Evolutionary conservation across 176 grass and related monocot species (phyloP).

Genomic region (Thinopyrum elongatum): DNA sequence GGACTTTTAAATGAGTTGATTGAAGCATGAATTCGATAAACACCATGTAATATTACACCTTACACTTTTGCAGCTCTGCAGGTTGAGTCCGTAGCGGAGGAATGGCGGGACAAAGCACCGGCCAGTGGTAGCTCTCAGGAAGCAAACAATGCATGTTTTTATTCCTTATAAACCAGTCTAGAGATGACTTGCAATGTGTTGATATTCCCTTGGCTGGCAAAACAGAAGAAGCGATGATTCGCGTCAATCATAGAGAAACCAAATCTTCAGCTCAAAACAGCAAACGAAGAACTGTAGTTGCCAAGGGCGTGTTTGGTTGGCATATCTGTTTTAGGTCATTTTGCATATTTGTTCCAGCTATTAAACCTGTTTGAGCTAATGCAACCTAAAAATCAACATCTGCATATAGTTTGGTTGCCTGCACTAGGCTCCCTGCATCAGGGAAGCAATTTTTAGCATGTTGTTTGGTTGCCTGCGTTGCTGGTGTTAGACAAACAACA

Average conservation of each 20-base stretch:
- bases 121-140: background rate
- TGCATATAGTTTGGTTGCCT: too few relatives aligned
- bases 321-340: too few relatives aligned
- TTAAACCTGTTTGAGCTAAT: too few relatives aligned
- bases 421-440: too few relatives aligned
- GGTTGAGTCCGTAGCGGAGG: background rate
- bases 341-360: too few relatives aligned
- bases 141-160: background rate
- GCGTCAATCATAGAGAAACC: background rate
- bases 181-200: background rate
- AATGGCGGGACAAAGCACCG: background rate
- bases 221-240: background rate
- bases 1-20: too few relatives aligned
- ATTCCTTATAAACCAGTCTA: background rate
- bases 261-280: background rate
- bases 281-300: background rate
- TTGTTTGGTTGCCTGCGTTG: too few relatives aligned
- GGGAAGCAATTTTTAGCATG: too few relatives aligned
- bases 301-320: too few relatives aligned
- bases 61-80: background rate
- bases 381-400: too few relatives aligned
- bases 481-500: too few relatives aligned
- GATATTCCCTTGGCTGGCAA: background rate
- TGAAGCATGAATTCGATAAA: too few relatives aligned
- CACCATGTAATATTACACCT: slow-evolving; percentile 7